Base-by-base conservation (phyloP, 2,329 filamentous ascomycete species). In the Hymenotorrendiella dingleyae region DNA sequence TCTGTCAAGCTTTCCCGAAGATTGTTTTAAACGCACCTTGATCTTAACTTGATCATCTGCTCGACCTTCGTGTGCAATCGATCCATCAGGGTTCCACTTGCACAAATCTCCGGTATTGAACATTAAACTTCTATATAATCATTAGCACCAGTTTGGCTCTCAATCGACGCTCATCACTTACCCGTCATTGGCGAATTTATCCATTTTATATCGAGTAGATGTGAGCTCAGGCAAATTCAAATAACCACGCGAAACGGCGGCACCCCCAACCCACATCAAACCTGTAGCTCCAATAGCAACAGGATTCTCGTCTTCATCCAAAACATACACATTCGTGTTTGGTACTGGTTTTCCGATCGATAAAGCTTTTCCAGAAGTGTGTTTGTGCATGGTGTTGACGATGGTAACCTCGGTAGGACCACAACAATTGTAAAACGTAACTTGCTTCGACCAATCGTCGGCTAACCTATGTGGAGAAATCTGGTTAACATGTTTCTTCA, bases 331-430 rank as follows among this genome's bases (percentile, higher is more conserved):
- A 12, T 59, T 71, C 22, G 73, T 79, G 56, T 79, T 79, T 3
- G 76, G 73, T 1, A 73, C 71, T 0, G 75, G 75, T 24, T 57
- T 65, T 5, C 76, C 76, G 46, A 80, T 78, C 0, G 73, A 71
- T 3, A 80, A 55, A 2, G 62, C 60, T 24, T 62, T 58, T 2
- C 73, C 72, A 0, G 64, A 61, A 14, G 62, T 54, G 53, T 79
- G 74, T 32, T 64, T 63, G 42, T 74, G 69, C 59, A 74, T 73
- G 5, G 75, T 76, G 57, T 80, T 78, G 40, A 79, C 67, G 36
- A 80, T 76, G 1, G 72, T 79, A n/a, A 74, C 73, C 54, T 80
- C 76, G 0, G 76, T 78, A 1, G 76, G 75, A 2, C 76, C 76
- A 53, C 75, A 80, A 49, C 73, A 71, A 59, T 79, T 80, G 65